Conservation (phyloP, 2,329 filamentous ascomycete genomes). For the Endocalyx cinctus region DNA sequence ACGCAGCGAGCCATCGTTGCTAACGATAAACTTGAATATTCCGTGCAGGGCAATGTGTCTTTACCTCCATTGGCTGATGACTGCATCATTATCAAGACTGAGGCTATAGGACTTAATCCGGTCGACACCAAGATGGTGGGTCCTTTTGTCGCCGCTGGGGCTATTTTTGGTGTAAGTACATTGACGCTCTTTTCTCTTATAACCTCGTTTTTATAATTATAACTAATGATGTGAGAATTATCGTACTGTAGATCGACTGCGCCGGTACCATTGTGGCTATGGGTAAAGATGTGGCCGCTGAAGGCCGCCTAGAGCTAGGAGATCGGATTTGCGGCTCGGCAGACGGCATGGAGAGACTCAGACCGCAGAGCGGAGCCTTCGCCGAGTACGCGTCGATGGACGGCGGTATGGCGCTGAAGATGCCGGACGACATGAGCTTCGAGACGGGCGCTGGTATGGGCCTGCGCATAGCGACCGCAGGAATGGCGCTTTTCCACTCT, state of each 20-base stretch:
- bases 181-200: background rate
- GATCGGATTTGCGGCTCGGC: slow-evolving; percentile 32
- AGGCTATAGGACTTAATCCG: slow-evolving; percentile 4
- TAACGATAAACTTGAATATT: slow-evolving; percentile 7
- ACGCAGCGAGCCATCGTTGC: slow-evolving; percentile 6
- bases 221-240: background rate
- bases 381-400: slow-evolving; percentile 28
- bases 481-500: slow-evolving; percentile 25
- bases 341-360: slow-evolving; percentile 26
- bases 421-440: slow-evolving; percentile 26
- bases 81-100: slow-evolving; percentile 6
- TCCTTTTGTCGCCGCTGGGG: slow-evolving; percentile 1
- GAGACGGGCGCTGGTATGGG: slow-evolving; percentile 26
- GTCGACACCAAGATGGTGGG: slow-evolving; percentile 7
- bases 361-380: slow-evolving; percentile 29
- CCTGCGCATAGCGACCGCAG: slow-evolving; percentile 21
- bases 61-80: slow-evolving; percentile 2
- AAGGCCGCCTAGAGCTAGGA: slow-evolving; percentile 21
- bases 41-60: slow-evolving; percentile 2
- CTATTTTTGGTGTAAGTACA: slow-evolving; percentile 2
- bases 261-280: slow-evolving; percentile 16
- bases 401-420: slow-evolving; percentile 23
- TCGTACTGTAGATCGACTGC: slow-evolving; percentile 10
- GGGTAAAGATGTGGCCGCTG: slow-evolving; percentile 10
- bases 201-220: no score